Evolutionary conservation across 1,139 yeast genomes (phyloP).

Genomic region (Taiozyma sp.): DNA sequence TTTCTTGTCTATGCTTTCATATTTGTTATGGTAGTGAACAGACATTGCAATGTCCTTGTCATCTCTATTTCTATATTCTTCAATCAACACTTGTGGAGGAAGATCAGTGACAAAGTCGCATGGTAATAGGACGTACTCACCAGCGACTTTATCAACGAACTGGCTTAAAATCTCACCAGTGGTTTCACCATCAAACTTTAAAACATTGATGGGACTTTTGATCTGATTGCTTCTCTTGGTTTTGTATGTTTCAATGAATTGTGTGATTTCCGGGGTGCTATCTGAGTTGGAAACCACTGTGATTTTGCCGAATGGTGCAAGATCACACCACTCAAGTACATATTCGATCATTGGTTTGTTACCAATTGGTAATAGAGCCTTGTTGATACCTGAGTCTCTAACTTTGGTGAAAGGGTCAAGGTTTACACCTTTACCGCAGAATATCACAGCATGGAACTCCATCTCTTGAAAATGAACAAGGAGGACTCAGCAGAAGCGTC

Average conservation of each 20-base stretch:
- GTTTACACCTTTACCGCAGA: constrained; percentile 79
- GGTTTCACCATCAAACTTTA: constrained; percentile 40
- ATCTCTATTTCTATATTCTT: constrained; percentile 68
- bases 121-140: constrained; percentile 74
- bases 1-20: constrained; percentile 77
- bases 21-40: constrained; percentile 62
- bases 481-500: background rate
- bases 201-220: constrained; percentile 37
- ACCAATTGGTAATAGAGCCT: constrained; percentile 85
- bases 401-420: constrained; percentile 66
- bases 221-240: constrained; percentile 26
- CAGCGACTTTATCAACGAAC: constrained; percentile 35
- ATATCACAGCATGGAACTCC: constrained; percentile 90
- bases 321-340: constrained; percentile 89
- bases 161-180: constrained; percentile 64
- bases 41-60: constrained; percentile 65
- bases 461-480: constrained; percentile 30
- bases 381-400: constrained; percentile 55
- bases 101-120: constrained; percentile 91
- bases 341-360: constrained; percentile 87
- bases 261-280: constrained; percentile 28
- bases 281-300: constrained; percentile 44
- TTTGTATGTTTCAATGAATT: constrained; percentile 27
- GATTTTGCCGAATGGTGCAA: constrained; percentile 67
- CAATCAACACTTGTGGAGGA: constrained; percentile 85